Percentiles rank a stretch among this genome's conserved stretches.
Conservation (phyloP, 495 filamentous ascomycete species). For the Penicillium psychrofluorescens region DNA sequence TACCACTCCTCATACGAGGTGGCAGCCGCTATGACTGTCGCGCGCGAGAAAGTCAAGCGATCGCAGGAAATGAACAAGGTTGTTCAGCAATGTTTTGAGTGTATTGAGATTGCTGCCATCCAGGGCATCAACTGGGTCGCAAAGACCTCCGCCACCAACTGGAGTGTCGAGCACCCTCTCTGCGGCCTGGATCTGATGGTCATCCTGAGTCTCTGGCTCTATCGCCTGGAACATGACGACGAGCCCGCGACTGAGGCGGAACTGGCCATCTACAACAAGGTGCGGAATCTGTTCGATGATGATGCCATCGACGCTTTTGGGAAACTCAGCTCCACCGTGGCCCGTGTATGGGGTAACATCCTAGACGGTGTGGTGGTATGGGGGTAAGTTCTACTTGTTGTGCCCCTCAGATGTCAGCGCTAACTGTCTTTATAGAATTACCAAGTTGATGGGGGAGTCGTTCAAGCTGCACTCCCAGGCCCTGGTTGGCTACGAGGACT, state of each 20-base stretch:
- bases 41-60: constrained; percentile 85
- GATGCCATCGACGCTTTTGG: constrained; percentile 72
- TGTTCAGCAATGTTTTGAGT: constrained; percentile 95
- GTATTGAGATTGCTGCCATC: constrained; percentile 89
- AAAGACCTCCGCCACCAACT: constrained; percentile 92
- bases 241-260: constrained; percentile 90
- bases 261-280: constrained; percentile 88
- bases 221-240: constrained; percentile 97
- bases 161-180: constrained; percentile 97
- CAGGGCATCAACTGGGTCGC: constrained; percentile 98
- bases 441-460: constrained; percentile 94
- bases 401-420: constrained; percentile 16
- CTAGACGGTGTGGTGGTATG: constrained; percentile 98
- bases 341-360: constrained; percentile 95
- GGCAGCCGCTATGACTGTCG: constrained; percentile 90
- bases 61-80: constrained; percentile 98
- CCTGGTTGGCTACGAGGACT: constrained; percentile 87
- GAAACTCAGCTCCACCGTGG: constrained; percentile 87
- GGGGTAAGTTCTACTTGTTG: constrained; percentile 57
- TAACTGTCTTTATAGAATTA: constrained; percentile 65
- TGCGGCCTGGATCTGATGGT: constrained; percentile 98
- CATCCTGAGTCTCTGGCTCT: constrained; percentile 96
- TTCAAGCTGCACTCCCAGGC: constrained; percentile 97
- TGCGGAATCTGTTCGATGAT: constrained; percentile 88
- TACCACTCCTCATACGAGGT: constrained; percentile 98